Evolutionary conservation across 352 stramenopile genomes (phyloP).

Genomic region (Saprolegnia parasitica): DNA sequence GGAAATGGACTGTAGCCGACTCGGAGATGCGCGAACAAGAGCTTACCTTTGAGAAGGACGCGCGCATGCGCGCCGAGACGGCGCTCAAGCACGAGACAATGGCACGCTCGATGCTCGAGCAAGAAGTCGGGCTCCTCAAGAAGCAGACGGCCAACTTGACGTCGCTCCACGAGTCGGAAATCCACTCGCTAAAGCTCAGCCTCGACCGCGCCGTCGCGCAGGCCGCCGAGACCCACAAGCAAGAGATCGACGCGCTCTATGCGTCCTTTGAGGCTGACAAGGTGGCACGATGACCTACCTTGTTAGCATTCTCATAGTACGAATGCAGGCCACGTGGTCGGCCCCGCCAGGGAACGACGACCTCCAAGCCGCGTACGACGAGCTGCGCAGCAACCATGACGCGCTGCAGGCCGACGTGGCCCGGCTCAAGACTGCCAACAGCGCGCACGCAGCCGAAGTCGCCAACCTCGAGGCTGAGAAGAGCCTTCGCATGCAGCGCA

Average conservation of each 20-base stretch:
- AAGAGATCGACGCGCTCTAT: constrained; percentile 7
- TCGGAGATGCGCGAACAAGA: constrained; percentile 52
- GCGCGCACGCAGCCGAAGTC: constrained; percentile 8
- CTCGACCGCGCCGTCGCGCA: constrained; percentile 10
- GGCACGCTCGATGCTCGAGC: constrained; percentile 49
- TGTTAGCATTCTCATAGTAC: not conserved
- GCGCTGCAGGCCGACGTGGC: not conserved
- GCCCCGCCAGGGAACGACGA: not conserved
- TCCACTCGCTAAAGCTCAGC: constrained; percentile 36
- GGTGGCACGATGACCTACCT: not conserved
- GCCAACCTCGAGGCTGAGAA: constrained; percentile 20
- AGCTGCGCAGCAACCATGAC: not conserved
- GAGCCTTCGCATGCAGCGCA: constrained; percentile 20
- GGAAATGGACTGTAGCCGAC: constrained; percentile 32
- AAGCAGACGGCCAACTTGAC: constrained; percentile 61
- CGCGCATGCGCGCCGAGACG: constrained; percentile 50
- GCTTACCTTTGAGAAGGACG: constrained; percentile 58
- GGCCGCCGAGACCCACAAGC: not conserved
- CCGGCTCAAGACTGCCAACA: not conserved
- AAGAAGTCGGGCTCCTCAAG: constrained; percentile 67
- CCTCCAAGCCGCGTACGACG: constrained; percentile 15
- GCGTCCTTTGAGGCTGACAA: not conserved
- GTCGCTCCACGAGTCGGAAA: constrained; percentile 57
- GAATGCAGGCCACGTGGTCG: not conserved
- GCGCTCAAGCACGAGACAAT: constrained; percentile 58